These are phyloP conservation scores for Hypoxylon trugodes DNA, from an alignment of 495 filamentous ascomycete genomes.

Conservation along the genomic window DNA sequence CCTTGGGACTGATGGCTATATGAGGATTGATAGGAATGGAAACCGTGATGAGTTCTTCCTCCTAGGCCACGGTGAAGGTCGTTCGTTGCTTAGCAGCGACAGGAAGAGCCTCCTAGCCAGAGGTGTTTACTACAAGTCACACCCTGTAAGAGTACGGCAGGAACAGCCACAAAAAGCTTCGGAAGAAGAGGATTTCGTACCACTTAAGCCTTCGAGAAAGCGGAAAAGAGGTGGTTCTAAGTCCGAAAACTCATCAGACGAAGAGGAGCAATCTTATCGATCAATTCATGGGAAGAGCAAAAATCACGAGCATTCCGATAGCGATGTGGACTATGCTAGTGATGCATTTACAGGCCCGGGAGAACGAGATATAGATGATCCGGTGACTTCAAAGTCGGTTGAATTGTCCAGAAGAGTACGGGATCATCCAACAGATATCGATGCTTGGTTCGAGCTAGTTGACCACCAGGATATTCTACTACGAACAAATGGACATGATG, in stretches of 20 bases:
- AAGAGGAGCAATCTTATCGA: slow-evolving; percentile 69
- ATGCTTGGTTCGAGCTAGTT: slow-evolving; percentile 79
- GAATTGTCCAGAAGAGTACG: slow-evolving; percentile 68
- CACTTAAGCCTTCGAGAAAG: slow-evolving; percentile 49
- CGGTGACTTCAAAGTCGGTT: slow-evolving; percentile 58
- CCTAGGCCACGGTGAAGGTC: slow-evolving; percentile 30
- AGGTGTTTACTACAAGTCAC: slow-evolving; percentile 35
- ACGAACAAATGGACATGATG: slow-evolving; percentile 45
- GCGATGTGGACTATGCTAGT: slow-evolving; percentile 62
- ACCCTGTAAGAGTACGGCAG: slow-evolving; percentile 39
- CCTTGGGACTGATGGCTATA: slow-evolving; percentile 48
- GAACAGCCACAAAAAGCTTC: slow-evolving; percentile 21
- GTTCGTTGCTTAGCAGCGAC: slow-evolving; percentile 50
- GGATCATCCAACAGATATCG: slow-evolving; percentile 68
- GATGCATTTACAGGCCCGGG: slow-evolving; percentile 51
- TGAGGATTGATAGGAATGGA: slow-evolving; percentile 48
- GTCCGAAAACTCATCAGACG: slow-evolving; percentile 44
- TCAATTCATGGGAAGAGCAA: slow-evolving; percentile 74
- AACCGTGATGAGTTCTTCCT: slow-evolving; percentile 50
- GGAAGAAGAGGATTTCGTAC: slow-evolving; percentile 49
- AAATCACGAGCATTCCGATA: slow-evolving; percentile 48
- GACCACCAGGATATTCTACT: slow-evolving; percentile 76
- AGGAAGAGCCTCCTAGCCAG: slow-evolving; percentile 46
- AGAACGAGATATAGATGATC: slow-evolving; percentile 43
- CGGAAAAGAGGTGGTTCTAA: slow-evolving; percentile 46